Percentiles rank a stretch among this genome's conserved stretches.
phyloP scores from a whole-genome alignment of 257 asterid genomes.

The Craterostigma plantagineum region DNA sequence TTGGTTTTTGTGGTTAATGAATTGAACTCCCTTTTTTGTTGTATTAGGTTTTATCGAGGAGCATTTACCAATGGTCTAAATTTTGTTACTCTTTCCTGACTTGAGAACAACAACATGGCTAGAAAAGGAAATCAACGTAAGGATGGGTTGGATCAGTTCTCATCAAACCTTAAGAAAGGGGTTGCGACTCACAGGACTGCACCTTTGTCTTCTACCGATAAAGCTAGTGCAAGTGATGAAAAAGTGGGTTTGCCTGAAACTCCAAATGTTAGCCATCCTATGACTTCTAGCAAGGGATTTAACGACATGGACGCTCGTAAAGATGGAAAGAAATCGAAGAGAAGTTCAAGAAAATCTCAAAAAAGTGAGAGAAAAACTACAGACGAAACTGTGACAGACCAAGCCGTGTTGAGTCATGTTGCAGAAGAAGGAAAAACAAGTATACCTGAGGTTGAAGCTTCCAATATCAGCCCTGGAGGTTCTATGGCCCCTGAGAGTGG shows the following conservation, averaged over 20 bases:
- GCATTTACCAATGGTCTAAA: conserved; percentile 11
- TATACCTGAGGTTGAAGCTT: conserved; percentile 18
- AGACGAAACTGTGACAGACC: conserved; percentile 16
- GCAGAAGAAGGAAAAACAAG: conserved; percentile 18
- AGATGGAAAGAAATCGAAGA: conserved; percentile 31
- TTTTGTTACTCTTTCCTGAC: conserved; percentile 7
- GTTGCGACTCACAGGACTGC: conserved; percentile 25
- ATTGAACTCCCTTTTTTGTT: conserved; percentile 5
- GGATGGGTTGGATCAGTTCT: conserved; percentile 24
- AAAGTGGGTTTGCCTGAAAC: conserved; percentile 16
- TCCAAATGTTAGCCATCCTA: conserved; percentile 21
- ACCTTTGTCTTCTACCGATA: conserved; percentile 23
- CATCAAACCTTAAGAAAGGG: conserved; percentile 23
- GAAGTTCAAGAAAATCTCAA: conserved; percentile 31
- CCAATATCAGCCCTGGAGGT: conserved; percentile 17
- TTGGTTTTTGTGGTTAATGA: conserved; percentile 2
- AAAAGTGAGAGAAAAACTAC: conserved; percentile 26
- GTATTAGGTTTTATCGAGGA: conserved; percentile 10
- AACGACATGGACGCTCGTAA: conserved; percentile 17
- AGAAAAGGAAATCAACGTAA: conserved; percentile 41
- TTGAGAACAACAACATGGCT: conserved; percentile 24
- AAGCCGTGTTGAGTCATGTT: conserved; percentile 14
- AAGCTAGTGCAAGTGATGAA: conserved; percentile 14
- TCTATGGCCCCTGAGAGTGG: conserved; percentile 9
- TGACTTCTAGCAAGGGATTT: conserved; percentile 16